Base-by-base conservation (phyloP, 2,329 filamentous ascomycete genomes). In the Geosmithia morbida region DNA sequence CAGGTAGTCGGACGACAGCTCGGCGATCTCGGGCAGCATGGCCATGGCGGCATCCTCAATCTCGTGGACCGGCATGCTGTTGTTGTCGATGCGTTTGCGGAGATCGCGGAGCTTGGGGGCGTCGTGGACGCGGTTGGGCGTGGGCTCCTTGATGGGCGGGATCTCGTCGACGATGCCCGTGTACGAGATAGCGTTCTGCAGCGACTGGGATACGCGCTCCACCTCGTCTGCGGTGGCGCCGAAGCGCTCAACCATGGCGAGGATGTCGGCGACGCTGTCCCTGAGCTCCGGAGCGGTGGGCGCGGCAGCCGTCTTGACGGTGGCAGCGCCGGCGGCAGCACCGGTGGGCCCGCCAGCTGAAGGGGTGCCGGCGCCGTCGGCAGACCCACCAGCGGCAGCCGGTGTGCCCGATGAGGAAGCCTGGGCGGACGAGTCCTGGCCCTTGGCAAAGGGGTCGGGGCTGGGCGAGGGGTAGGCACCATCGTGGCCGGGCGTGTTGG, bases 21-120 rank as follows among this genome's bases (percentile, higher is more conserved):
- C 92, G 3, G 89, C 87, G 60, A 98, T 92, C 63, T 98, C 92
- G 10, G 90, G 87, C 16, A 98, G 77, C 92, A 98, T 98, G 52
- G 87, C 86, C 51, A 86, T 74, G 41, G 92, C 92, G 52, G 92
- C 94, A 53, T 81, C 83, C 64, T 98, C 92, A 55, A 97, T 94
- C 63, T 98, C 92, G 17, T 82, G 72, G 51, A 85, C 77, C 1
- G 85, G 84, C 62, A 90, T 81, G 49, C 85, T 86, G 59, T 90
- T 87, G 63, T 97, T 97, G 65, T 98, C 92, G 57, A 98, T 97
- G 40, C 89, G 81, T 72, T 98, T 98, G 57, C 92, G 81, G 53
- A 98, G 96, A 61, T 98, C 92, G 50, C 92, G 81, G 44, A 98
- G 77, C 64, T 90, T 88, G 1, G 92, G 92, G 13, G 92, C 90